Evolutionary conservation across 768 basidiomycete genomes (phyloP), one percentile per base, ranked within the genome.

Genomic region (Collybia sp.): DNA sequence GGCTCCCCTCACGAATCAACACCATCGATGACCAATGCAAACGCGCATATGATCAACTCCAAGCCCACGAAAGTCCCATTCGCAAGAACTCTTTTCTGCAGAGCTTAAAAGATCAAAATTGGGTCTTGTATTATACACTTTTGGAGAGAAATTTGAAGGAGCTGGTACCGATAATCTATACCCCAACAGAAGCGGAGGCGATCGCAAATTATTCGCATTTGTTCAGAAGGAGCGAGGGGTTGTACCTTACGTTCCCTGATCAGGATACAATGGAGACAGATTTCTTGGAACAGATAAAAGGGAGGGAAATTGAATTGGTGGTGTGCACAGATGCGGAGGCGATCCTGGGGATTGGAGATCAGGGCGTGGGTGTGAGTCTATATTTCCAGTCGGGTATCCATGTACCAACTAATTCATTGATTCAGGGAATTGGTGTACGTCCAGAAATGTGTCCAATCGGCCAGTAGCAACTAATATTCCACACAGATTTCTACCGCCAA

Each of bases 291-390:
- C 77, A 80, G 54, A 83, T 77, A 1, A 69, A 66, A 30, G 80
- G 76, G 6, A 67, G 72, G 19, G 67, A 82, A 19, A 79, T 93
- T 45, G 85, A 93, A 49, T 69, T 93, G 17, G 73, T 94, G 42
- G 88, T 93, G 18, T 84, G 85, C 45, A 86, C 88, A 0, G 92
- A 94, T 59, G 80, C 84, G 3, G 90, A 92, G 55, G 87, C 88
- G 0, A 93, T 93, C 48, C 68, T 94, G 9, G 92, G 92, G 12
- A 77, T 77, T 42, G 75, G 75, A 1, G 75, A 77, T 57, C 75
- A 77, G 52, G 75, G 91, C 46, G 89, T 92, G 65, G 87, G 70
- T 61, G 83, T 76, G 56, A 43, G 65, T 55, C 9, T 10, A 30
- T 15, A 10, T 40, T 48, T 37, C 25, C 30, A 0, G 10, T 13